Conservation (phyloP, 2,329 filamentous ascomycete species). For the Dothideomycetes sp. region DNA sequence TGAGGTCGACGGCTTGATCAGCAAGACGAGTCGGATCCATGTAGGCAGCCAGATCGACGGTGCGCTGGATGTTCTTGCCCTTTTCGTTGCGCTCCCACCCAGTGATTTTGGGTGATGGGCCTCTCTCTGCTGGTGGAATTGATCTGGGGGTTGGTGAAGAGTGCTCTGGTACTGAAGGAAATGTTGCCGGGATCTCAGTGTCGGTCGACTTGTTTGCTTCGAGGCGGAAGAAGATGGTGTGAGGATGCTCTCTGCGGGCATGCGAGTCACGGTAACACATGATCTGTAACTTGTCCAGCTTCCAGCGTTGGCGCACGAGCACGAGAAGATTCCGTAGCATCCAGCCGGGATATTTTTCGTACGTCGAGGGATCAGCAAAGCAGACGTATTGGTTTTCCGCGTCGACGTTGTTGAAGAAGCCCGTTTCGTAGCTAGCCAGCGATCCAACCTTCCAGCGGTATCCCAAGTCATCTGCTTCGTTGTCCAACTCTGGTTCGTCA, state of each 20-base stretch:
- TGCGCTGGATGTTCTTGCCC: constrained; percentile 67
- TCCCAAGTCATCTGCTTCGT: constrained; percentile 43
- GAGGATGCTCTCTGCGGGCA: constrained; percentile 64
- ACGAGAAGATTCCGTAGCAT: constrained; percentile 82
- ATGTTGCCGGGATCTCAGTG: constrained; percentile 15
- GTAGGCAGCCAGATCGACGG: constrained; percentile 79
- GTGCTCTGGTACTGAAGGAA: not conserved
- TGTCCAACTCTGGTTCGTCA: constrained; percentile 31
- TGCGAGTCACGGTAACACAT: constrained; percentile 85
- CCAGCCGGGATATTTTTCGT: constrained; percentile 81
- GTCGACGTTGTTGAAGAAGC: constrained; percentile 69
- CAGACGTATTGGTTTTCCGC: constrained; percentile 72
- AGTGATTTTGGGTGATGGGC: constrained; percentile 65
- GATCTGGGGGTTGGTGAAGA: constrained; percentile 19
- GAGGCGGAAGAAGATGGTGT: constrained; percentile 68
- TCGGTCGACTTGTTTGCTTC: constrained; percentile 26
- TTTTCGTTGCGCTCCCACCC: constrained; percentile 84
- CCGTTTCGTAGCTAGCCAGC: constrained; percentile 69
- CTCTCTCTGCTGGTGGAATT: constrained; percentile 9
- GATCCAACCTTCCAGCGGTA: constrained; percentile 71
- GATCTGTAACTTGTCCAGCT: constrained; percentile 67
- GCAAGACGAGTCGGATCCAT: constrained; percentile 85
- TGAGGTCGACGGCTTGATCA: constrained; percentile 90
- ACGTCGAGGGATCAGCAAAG: constrained; percentile 90
- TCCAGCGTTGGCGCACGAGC: constrained; percentile 73